Evolutionary conservation across 2,329 filamentous ascomycete genomes (phyloP), one percentile per base, ranked within the genome.

Genomic region (Ophioceras dolichostomum): DNA sequence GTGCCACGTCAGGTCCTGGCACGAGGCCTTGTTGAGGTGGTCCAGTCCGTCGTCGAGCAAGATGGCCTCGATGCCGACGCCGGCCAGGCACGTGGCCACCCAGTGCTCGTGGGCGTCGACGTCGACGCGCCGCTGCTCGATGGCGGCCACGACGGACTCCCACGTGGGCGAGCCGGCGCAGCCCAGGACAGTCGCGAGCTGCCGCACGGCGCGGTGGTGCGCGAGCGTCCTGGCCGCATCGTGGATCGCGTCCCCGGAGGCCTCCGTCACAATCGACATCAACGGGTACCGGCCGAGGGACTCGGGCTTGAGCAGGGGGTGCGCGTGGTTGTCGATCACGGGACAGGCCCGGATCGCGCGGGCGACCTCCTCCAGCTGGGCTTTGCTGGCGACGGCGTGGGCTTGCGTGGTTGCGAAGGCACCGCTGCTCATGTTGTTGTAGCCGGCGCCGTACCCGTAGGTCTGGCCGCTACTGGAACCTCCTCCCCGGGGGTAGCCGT

Each of bases 21-120:
- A n/a, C 45, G 82, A 69, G 2, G 74, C 68, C 16, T 70, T 61
- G 7, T 70, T 65, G 2, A 62, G 60, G 12, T 64, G 60, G 37
- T 71, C 68, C 7, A 89, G 59, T 0, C 83, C 79, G 55, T 91
- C 84, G 46, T 91, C 85, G n/a, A 93, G 68, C 2, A 93, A 64
- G 10, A 89, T 64, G 2, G 72, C 74, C 52, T 88, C 76, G 20
- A 84, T 82, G 2, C 83, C 83, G 10, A 27, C 35, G 22, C 22
- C 22, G 10, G 72, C 57, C 4, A 93, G 66, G 47, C 83, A 91
- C 43, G 64, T 66, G 32, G 60, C 64, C 10, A 73, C 64, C 64
- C 86, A 76, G 3, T 57, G 67, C 5, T 74, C 61, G 39, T 72
- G 68, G 41, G 70, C 60, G 2, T 56, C 51, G 10, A 52, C 48